Conservation (phyloP, 2,329 filamentous ascomycete genomes). For the Paecilomyces sp. region DNA sequence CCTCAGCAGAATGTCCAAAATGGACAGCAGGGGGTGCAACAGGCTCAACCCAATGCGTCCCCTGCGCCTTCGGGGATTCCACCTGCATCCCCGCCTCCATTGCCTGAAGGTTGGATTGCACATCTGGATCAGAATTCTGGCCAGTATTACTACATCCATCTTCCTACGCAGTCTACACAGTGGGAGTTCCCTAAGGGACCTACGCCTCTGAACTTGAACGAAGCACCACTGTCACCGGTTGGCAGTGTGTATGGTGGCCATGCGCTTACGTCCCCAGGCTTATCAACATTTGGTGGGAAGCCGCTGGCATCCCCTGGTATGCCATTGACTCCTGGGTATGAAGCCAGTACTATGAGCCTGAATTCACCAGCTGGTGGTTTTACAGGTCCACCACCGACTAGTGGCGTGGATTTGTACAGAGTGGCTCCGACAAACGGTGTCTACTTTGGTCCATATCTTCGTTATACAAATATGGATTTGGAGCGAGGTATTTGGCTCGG, state of each 20-base stretch:
- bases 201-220: slow-evolving; percentile 77
- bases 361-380: slow-evolving; percentile 76
- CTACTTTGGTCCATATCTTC: slow-evolving; percentile 92
- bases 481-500: slow-evolving; percentile 87
- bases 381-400: slow-evolving; percentile 66
- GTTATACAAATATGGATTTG: slow-evolving; percentile 96
- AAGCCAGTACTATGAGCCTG: slow-evolving; percentile 79
- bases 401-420: slow-evolving; percentile 91
- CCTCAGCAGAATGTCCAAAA: slow-evolving; percentile 35
- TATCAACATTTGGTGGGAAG: slow-evolving; percentile 43
- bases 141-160: slow-evolving; percentile 97
- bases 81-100: slow-evolving; percentile 78
- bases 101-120: slow-evolving; percentile 97
- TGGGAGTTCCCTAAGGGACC: slow-evolving; percentile 99
- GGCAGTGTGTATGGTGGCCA: slow-evolving; percentile 66
- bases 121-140: slow-evolving; percentile 93
- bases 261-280: slow-evolving; percentile 61
- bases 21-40: slow-evolving; percentile 16
- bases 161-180: slow-evolving; percentile 90
- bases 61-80: slow-evolving; percentile 43
- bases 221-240: slow-evolving; percentile 74
- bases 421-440: slow-evolving; percentile 90
- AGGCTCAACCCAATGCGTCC: slow-evolving; percentile 19
- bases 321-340: slow-evolving; percentile 75
- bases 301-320: slow-evolving; percentile 73